phyloP scores from a whole-genome alignment of 2,329 filamentous ascomycete species.

The Xylariaceae sp. region DNA sequence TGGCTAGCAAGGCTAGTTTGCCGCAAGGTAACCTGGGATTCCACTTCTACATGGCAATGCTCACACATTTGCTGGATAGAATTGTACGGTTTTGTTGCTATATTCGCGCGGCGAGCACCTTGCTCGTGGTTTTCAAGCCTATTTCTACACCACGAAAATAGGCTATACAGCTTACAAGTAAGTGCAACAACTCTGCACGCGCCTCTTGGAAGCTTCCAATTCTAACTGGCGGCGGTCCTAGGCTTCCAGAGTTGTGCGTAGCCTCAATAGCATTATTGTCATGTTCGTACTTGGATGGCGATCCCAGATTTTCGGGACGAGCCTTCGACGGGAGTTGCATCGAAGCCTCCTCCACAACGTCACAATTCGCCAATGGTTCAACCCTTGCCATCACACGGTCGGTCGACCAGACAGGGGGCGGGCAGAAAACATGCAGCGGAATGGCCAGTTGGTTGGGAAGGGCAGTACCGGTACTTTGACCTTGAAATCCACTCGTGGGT shows the following conservation, averaged over 20 bases:
- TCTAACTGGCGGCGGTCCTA: background rate
- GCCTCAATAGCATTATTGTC: conserved; percentile 4
- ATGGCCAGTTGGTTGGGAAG: conserved; percentile 1
- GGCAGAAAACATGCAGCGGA: conserved; percentile 7
- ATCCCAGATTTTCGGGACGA: conserved; percentile 34
- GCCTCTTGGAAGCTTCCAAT: conserved; percentile 5
- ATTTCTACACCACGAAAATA: background rate
- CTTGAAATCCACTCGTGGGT: background rate
- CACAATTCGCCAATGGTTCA: conserved; percentile 27
- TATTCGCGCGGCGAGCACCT: background rate
- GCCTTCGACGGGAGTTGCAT: conserved; percentile 31
- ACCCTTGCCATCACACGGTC: conserved; percentile 21
- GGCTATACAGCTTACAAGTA: background rate
- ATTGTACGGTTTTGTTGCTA: no score
- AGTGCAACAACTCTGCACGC: background rate
- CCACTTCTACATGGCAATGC: background rate
- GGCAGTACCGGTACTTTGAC: background rate
- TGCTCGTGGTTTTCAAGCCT: background rate
- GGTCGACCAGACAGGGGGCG: conserved; percentile 17
- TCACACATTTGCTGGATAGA: background rate
- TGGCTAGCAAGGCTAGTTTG: conserved; percentile 10
- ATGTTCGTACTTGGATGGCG: conserved; percentile 9
- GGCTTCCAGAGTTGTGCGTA: conserved; percentile 5
- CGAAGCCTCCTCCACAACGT: conserved; percentile 29
- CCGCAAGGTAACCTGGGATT: conserved; percentile 7